Evolutionary conservation across 805 yeast species (phyloP).

Genomic region (Saccharomyces mikatae): DNA sequence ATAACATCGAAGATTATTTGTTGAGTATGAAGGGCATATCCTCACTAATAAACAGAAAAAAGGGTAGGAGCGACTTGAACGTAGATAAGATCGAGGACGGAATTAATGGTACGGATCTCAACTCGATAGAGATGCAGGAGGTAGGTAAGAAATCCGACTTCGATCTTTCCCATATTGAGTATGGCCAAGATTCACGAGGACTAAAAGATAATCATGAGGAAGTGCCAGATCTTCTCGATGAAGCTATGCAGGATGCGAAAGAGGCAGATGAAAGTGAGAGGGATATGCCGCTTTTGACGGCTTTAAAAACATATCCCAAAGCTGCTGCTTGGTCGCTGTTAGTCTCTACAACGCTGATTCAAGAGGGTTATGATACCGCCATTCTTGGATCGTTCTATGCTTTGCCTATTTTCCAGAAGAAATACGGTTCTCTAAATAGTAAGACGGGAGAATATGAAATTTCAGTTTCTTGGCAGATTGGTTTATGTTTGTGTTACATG

Average conservation of each 20-base stretch:
- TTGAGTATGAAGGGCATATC: background rate
- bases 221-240: background rate
- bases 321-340: conserved; percentile 44
- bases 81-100: background rate
- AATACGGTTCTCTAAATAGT: conserved; percentile 32
- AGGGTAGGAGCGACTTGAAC: background rate
- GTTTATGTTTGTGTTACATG: conserved; percentile 18
- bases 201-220: background rate
- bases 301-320: conserved; percentile 35
- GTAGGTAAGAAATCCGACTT: conserved; percentile 1
- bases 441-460: conserved; percentile 29
- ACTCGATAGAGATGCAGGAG: background rate
- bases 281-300: conserved; percentile 27
- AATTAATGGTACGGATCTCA: background rate
- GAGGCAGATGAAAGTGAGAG: conserved; percentile 21
- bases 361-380: conserved; percentile 43
- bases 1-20: background rate
- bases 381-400: conserved; percentile 39
- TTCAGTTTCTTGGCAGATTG: conserved; percentile 38
- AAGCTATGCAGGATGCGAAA: conserved; percentile 10
- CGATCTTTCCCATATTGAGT: conserved; percentile 8
- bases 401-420: conserved; percentile 36
- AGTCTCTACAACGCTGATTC: conserved; percentile 37
- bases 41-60: background rate
- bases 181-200: conserved; percentile 2